phyloP scores from a whole-genome alignment of 1,284 basidiomycete genomes.

The Irpex lacteus region DNA sequence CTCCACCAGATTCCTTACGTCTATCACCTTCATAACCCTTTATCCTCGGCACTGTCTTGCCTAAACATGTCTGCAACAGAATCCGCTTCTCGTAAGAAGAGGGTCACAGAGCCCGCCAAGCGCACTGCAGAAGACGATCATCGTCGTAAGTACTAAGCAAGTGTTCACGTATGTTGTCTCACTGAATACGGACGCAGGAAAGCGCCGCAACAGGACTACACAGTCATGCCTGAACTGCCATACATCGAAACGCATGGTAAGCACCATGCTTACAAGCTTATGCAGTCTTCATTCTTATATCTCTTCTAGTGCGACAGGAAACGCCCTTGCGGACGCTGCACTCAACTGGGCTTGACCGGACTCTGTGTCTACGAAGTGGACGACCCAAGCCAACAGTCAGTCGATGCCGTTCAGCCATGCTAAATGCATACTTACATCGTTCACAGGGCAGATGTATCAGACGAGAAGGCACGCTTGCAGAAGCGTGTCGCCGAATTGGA shows the following conservation, averaged over 20 bases:
- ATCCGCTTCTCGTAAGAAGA: constrained; percentile 26
- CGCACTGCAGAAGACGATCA: constrained; percentile 32
- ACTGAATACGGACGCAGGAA: constrained; percentile 16
- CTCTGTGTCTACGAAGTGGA: constrained; percentile 84
- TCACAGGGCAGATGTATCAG: constrained; percentile 32
- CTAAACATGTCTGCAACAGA: constrained; percentile 27
- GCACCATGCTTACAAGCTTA: constrained; percentile 16
- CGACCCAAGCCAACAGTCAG: constrained; percentile 62
- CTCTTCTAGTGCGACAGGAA: constrained; percentile 61
- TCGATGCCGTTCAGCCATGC: constrained; percentile 16
- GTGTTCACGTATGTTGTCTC: background rate
- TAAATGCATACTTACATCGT: background rate
- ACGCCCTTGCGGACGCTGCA: constrained; percentile 71
- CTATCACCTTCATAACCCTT: constrained; percentile 9
- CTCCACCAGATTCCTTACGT: constrained; percentile 2
- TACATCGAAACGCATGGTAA: constrained; percentile 80
- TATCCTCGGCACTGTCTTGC: constrained; percentile 6
- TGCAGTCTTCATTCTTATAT: constrained; percentile 6
- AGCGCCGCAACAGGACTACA: constrained; percentile 62
- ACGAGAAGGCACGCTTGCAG: constrained; percentile 66
- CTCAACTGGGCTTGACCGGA: constrained; percentile 74
- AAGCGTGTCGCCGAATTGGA: constrained; percentile 81
- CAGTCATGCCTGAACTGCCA: constrained; percentile 68
- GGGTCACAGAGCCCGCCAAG: constrained; percentile 23
- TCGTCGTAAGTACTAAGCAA: constrained; percentile 21